A percentile compares a stretch with the other conserved stretches of the same genome.
These are phyloP conservation scores for Aspergillus ustus DNA, from an alignment of 2,329 filamentous ascomycete species.

Conservation along the genomic window DNA sequence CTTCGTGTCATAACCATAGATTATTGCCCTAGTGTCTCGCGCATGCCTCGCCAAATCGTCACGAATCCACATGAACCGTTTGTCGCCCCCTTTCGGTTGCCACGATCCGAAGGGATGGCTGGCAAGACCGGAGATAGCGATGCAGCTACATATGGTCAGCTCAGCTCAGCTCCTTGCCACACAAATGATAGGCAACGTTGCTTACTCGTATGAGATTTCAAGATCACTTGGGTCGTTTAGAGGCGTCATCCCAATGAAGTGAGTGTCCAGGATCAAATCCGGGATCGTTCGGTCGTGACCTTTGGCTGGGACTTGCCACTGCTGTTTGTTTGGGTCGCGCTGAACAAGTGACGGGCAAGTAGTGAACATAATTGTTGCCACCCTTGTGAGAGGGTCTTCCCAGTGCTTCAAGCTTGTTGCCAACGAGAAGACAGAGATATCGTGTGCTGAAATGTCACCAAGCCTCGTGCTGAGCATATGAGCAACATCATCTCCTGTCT, in stretches of 20 bases:
- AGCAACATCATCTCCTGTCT: background rate
- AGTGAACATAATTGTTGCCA: background rate
- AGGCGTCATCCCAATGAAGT: background rate
- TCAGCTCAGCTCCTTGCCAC: too few relatives aligned
- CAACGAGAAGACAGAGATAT: background rate
- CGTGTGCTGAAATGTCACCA: background rate
- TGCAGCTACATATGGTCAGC: background rate
- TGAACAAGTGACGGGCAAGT: background rate
- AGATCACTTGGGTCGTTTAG: background rate
- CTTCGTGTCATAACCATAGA: background rate
- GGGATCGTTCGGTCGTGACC: background rate
- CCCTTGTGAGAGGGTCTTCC: background rate
- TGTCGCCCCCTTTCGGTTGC: background rate
- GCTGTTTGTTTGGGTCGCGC: background rate
- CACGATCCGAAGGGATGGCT: background rate
- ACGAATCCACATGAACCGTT: background rate
- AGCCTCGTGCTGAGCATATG: background rate
- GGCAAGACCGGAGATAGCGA: background rate
- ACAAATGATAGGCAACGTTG: background rate
- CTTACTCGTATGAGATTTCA: background rate
- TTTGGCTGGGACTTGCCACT: background rate
- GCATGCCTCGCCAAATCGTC: background rate
- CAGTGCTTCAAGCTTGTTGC: background rate
- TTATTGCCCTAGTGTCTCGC: background rate
- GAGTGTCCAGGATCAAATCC: background rate